Evolutionary conservation across 768 basidiomycete genomes (phyloP).

Genomic region (Boletus eberwhitei): DNA sequence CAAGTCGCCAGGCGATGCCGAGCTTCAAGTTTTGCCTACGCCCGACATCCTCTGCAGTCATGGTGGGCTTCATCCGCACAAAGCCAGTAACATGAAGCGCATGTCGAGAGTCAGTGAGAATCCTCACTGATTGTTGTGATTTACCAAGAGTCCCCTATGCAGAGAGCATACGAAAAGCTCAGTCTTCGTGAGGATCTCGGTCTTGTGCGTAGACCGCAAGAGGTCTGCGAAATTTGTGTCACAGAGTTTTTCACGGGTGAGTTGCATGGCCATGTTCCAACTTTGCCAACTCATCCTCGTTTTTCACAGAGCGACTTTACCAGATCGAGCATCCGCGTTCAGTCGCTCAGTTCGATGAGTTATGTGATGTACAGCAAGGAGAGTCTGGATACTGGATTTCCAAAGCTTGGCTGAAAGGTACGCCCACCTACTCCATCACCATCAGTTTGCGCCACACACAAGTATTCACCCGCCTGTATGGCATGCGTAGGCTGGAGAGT

Average conservation of each 20-base stretch:
- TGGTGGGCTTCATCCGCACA: conserved; percentile 56
- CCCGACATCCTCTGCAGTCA: conserved; percentile 62
- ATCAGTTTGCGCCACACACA: conserved; percentile 10
- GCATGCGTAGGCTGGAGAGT: conserved; percentile 64
- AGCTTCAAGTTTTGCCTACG: conserved; percentile 29
- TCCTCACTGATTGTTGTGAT: neutral
- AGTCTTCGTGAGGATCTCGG: conserved; percentile 42
- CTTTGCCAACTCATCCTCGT: neutral
- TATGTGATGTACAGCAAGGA: conserved; percentile 43
- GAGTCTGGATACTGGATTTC: conserved; percentile 66
- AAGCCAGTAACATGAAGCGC: conserved; percentile 63
- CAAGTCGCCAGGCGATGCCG: conserved; percentile 17
- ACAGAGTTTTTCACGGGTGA: conserved; percentile 54
- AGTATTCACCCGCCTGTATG: conserved; percentile 1
- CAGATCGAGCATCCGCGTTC: conserved; percentile 60
- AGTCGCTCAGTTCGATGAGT: conserved; percentile 57
- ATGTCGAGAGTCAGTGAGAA: conserved; percentile 47
- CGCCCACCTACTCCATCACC: conserved; percentile 7
- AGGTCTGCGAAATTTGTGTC: conserved; percentile 65
- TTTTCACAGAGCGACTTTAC: conserved; percentile 60
- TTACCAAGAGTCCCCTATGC: neutral
- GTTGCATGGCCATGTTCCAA: neutral
- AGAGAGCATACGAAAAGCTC: conserved; percentile 28
- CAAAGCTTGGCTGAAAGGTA: conserved; percentile 76
- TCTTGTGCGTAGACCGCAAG: conserved; percentile 44